phyloP scores from a whole-genome alignment of 176 grass and related monocot species.

The Oryza glumipatula region DNA sequence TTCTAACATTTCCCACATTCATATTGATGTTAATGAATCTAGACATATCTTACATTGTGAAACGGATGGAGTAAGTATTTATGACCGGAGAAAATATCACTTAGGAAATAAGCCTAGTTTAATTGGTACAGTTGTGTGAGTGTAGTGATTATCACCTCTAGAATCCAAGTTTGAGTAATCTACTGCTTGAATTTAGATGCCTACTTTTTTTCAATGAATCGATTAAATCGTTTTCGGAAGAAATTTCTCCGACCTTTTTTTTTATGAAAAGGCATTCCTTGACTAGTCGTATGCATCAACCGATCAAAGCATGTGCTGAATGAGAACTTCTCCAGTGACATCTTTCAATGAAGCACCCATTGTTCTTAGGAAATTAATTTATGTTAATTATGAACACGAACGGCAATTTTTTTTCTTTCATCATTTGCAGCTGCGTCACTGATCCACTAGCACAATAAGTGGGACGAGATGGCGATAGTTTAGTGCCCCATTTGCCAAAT shows the following conservation, averaged over 20 bases:
- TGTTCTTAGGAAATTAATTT: neutral
- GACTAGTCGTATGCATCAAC: neutral
- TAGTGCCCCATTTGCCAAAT: conserved; percentile 7
- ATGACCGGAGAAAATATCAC: no score
- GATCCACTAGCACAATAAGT: conserved; percentile 38
- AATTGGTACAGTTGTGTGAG: neutral
- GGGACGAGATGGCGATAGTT: neutral
- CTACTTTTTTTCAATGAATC: neutral
- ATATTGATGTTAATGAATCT: no score
- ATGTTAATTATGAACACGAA: neutral
- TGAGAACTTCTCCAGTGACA: neutral
- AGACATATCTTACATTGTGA: no score
- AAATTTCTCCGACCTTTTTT: neutral
- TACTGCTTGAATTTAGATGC: neutral
- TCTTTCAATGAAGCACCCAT: conserved; percentile 21
- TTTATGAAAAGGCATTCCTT: neutral
- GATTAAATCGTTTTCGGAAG: neutral
- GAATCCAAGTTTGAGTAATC: neutral
- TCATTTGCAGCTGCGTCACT: conserved; percentile 30
- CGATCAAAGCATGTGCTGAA: neutral
- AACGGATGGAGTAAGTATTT: no score
- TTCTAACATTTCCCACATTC: no score
- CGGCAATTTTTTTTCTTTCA: neutral
- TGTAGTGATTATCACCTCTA: neutral
- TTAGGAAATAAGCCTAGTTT: neutral